These are phyloP conservation scores for Porodaedalea pini DNA, from an alignment of 1,284 basidiomycete species.

Conservation along the genomic window DNA sequence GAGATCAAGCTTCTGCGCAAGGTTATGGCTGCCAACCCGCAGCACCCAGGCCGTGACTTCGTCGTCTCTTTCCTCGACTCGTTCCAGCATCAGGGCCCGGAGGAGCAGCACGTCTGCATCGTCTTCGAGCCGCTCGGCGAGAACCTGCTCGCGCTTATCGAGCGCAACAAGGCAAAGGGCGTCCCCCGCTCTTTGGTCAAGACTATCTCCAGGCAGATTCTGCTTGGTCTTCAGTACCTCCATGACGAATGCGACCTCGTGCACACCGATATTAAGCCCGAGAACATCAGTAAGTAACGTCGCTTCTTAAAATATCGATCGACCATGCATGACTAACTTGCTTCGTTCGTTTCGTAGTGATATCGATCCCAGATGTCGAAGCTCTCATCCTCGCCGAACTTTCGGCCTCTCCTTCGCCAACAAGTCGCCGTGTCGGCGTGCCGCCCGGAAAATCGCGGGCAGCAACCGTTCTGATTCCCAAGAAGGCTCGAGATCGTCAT, in stretches of 20 bases:
- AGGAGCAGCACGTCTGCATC: conserved; percentile 81
- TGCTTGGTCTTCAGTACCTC: conserved; percentile 87
- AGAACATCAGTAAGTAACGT: conserved; percentile 76
- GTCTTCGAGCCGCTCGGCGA: conserved; percentile 91
- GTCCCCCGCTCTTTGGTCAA: conserved; percentile 79
- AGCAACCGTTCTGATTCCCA: conserved; percentile 53
- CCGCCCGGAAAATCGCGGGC: conserved; percentile 55
- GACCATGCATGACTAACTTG: conserved; percentile 12
- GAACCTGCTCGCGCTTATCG: conserved; percentile 80
- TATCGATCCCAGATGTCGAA: conserved; percentile 73
- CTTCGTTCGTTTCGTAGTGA: conserved; percentile 45
- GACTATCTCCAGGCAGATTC: conserved; percentile 77
- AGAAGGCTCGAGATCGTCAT: conserved; percentile 51
- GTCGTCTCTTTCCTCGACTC: conserved; percentile 88
- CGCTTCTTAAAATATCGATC: conserved; percentile 21
- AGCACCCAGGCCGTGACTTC: conserved; percentile 64
- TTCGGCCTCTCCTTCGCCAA: conserved; percentile 60
- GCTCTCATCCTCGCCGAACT: conserved; percentile 65
- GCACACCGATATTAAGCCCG: conserved; percentile 88
- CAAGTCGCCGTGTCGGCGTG: conserved; percentile 66
- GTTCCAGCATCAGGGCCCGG: conserved; percentile 64
- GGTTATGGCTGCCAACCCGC: conserved; percentile 68
- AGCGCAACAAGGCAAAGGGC: conserved; percentile 83
- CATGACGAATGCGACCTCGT: conserved; percentile 88
- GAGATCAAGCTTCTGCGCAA: conserved; percentile 85